A percentile compares a stretch with the other conserved stretches of the same genome.
Evolutionary conservation across 2,329 filamentous ascomycete genomes (phyloP).

Genomic region (Onygenales sp.): DNA sequence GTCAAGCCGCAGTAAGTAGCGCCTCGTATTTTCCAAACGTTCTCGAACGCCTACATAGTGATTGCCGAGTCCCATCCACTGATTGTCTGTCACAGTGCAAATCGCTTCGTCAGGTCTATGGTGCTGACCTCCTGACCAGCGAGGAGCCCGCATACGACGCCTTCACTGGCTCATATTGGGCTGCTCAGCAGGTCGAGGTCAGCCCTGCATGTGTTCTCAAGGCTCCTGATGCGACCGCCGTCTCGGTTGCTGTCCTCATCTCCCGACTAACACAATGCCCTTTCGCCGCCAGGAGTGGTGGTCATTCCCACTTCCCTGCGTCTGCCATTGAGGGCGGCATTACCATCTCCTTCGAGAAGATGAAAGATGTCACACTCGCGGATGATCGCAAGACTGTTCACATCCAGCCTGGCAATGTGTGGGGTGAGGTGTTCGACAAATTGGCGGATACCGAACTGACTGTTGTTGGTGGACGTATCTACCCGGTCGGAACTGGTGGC

Average conservation of each 20-base stretch:
- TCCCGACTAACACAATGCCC: neutral
- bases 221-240: too few species aligned
- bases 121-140: slow-evolving; percentile 6
- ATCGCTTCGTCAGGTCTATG: slow-evolving; percentile 7
- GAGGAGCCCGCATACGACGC: slow-evolving; percentile 2
- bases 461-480: slow-evolving; percentile 12
- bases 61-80: neutral
- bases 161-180: slow-evolving; percentile 11
- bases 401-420: slow-evolving; percentile 11
- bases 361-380: slow-evolving; percentile 8
- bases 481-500: slow-evolving; percentile 12
- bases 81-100: slow-evolving; percentile 1
- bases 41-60: neutral
- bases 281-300: slow-evolving; percentile 28
- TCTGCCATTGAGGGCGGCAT: slow-evolving; percentile 32
- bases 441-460: slow-evolving; percentile 7
- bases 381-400: slow-evolving; percentile 8
- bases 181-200: slow-evolving; percentile 9
- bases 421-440: slow-evolving; percentile 9
- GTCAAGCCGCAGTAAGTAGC: slow-evolving; percentile 5
- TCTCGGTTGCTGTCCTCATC: neutral
- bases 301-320: slow-evolving; percentile 22
- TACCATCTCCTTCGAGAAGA: slow-evolving; percentile 3
- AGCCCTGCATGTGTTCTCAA: neutral
- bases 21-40: neutral